Base-by-base conservation (phyloP, 23 red algal genomes). In the Gracilaria domingensis region DNA sequence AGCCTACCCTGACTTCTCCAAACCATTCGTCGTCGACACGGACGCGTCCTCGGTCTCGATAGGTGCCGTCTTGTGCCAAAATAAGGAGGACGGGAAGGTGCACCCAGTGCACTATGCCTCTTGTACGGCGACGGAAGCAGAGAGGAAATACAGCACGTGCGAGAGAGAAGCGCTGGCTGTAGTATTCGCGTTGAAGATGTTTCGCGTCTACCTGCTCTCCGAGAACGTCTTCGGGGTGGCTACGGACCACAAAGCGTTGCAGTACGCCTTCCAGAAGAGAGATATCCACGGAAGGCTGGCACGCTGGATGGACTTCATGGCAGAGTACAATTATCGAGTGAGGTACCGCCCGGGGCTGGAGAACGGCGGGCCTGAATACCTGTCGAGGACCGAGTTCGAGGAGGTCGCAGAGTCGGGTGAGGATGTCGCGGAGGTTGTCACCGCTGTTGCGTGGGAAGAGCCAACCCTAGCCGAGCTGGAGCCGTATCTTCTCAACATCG, bases 101-200 rank as follows among this genome's bases (percentile, higher is more conserved):
- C 60, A 53, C 23, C 83, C 48, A 2, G 37, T 83, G 23, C 80
- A 83, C 23, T 87, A 54, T n/a, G 60, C 37, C 12, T 69, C 57
- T 24, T 26, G 83, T 8, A 74, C n/a, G n/a, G n/a, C n/a, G n/a
- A n/a, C n/a, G n/a, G n/a, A n/a, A n/a, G n/a, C n/a, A n/a, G n/a
- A n/a, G n/a, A n/a, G n/a, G n/a, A n/a, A n/a, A n/a, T n/a, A n/a
- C n/a, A n/a, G n/a, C n/a, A n/a, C n/a, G n/a, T 49, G 28, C 42
- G 62, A 87, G 40, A 73, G 47, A n/a, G 60, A 87, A n/a, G 40
- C 83, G 0, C 33, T 87, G 33, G 83, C 62, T 38, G 13, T 87
- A 14, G 40, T 74, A 8, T 87, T 70, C 20, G 83, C 33, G 0
- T 45, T 87, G 62, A 87, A 87, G 37, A 87, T 47, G 13, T 74